Evolutionary conservation across 1,139 yeast species (phyloP), one percentile per base, ranked within the genome.

Genomic region (Candida anutae): DNA sequence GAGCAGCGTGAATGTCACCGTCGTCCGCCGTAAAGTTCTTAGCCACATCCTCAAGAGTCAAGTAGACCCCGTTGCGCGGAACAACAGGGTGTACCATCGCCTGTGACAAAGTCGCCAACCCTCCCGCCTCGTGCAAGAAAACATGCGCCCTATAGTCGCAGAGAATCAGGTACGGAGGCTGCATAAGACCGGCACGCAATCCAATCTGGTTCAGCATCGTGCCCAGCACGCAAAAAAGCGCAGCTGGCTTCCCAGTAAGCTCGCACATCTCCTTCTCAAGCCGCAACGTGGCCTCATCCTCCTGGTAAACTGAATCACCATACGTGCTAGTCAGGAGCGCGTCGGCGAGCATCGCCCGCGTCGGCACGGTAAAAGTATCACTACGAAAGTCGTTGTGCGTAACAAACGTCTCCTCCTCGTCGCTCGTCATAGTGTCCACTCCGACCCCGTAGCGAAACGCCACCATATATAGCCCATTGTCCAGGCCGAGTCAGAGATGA

Each of bases 341-440:
- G 23, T 84, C 78, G 32, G 64, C 62, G 27, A 78, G 50, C 95
- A 88, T 87, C 28, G 74, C 62, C 31, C 65, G 66, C 3, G 95
- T 80, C 21, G 96, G 97, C 9, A 85, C 84, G 8, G 96, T 88
- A 71, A 88, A 87, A 3, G 96, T 88, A 51, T 88, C 97, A 50
- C 90, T 76, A 51, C 90, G 71, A 50, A 81, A 76, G 45, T 75
- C 82, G 44, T 74, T 74, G 45, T 50, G 53, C 16, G 69, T 62
- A 17, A 10, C 8, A 17, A 17, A 17, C 9, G 10, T 17, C 10
- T 17, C 19, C 10, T 17, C 19, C 9, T 22, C 16, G 16, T 22
- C 24, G n/a, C 11, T 22, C 5, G 16, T 22, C 18, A 4, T 22
- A n/a, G n/a, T n/a, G n/a, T n/a, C n/a, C n/a, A n/a, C n/a, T n/a